These are phyloP conservation scores for Clitopilus hobsonii DNA, from an alignment of 768 basidiomycete genomes.

Conservation along the genomic window DNA sequence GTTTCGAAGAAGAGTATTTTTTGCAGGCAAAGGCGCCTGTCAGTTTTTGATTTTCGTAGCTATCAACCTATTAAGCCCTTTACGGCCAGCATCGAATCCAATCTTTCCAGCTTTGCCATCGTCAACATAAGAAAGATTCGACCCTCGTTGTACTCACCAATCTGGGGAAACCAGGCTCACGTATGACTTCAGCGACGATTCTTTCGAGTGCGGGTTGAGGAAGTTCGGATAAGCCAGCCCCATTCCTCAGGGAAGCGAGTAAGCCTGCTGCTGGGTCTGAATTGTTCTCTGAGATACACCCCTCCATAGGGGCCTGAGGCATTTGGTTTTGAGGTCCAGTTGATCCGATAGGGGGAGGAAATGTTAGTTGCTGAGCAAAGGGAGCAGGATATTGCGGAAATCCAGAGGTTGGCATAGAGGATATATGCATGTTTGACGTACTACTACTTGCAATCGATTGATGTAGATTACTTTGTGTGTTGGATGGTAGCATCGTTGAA, in stretches of 20 bases:
- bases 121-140: too few species aligned
- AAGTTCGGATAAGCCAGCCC: constrained; percentile 49
- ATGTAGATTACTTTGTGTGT: too few species aligned
- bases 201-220: constrained; percentile 47
- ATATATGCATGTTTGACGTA: too few species aligned
- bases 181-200: constrained; percentile 55
- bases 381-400: too few species aligned
- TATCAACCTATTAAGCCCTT: constrained; percentile 30
- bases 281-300: not conserved
- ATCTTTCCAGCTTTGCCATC: constrained; percentile 48
- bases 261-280: constrained; percentile 14
- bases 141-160: constrained; percentile 54
- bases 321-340: too few species aligned
- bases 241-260: constrained; percentile 36
- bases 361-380: too few species aligned
- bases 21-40: not conserved
- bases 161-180: constrained; percentile 72
- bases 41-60: constrained; percentile 1
- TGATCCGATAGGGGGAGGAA: too few species aligned
- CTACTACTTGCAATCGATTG: too few species aligned
- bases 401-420: too few species aligned
- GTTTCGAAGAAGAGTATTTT: not conserved
- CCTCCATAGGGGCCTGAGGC: not conserved
- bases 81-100: constrained; percentile 50
- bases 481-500: too few species aligned